A percentile compares a stretch with the other conserved stretches of the same genome.
Evolutionary conservation across 2,329 filamentous ascomycete species (phyloP).

Genomic region (Venturia aucupariae): DNA sequence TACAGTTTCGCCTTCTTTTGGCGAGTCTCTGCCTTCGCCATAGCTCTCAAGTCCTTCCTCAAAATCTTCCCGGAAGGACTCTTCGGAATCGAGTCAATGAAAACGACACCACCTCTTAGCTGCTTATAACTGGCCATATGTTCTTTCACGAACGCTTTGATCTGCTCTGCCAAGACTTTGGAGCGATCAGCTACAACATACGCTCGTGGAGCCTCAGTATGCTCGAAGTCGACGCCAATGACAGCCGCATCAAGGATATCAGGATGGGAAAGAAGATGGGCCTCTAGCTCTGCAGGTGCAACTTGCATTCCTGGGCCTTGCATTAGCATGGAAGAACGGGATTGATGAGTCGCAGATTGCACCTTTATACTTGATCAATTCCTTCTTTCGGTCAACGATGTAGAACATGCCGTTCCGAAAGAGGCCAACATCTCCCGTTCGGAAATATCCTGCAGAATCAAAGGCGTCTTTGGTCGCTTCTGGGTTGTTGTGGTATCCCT

Average conservation of each 20-base stretch:
- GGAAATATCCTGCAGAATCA: conserved; percentile 26
- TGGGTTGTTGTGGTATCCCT: conserved; percentile 29
- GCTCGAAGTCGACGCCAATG: conserved; percentile 32
- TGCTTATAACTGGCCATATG: conserved; percentile 28
- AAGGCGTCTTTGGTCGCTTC: conserved; percentile 25
- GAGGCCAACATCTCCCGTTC: conserved; percentile 30
- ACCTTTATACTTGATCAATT: conserved; percentile 38
- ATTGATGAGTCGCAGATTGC: background rate
- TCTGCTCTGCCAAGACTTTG: conserved; percentile 23
- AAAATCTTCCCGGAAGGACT: conserved; percentile 29
- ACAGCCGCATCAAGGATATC: conserved; percentile 37
- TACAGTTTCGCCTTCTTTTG: conserved; percentile 12
- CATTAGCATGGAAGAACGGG: background rate
- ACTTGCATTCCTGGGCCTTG: conserved; percentile 35
- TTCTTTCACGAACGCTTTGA: conserved; percentile 26
- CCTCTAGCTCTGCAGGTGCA: conserved; percentile 41
- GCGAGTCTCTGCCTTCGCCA: conserved; percentile 23
- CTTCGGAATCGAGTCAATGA: conserved; percentile 25
- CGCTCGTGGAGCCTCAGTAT: conserved; percentile 34
- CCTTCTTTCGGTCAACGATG: conserved; percentile 34
- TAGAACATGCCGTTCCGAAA: conserved; percentile 31
- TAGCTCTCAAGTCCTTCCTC: conserved; percentile 27
- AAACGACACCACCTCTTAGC: conserved; percentile 29
- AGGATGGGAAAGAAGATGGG: conserved; percentile 32
- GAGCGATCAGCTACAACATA: conserved; percentile 33